These are phyloP conservation scores for Heliosperma pusillum DNA, from an alignment of 148 eudicot species.

Conservation along the genomic window DNA sequence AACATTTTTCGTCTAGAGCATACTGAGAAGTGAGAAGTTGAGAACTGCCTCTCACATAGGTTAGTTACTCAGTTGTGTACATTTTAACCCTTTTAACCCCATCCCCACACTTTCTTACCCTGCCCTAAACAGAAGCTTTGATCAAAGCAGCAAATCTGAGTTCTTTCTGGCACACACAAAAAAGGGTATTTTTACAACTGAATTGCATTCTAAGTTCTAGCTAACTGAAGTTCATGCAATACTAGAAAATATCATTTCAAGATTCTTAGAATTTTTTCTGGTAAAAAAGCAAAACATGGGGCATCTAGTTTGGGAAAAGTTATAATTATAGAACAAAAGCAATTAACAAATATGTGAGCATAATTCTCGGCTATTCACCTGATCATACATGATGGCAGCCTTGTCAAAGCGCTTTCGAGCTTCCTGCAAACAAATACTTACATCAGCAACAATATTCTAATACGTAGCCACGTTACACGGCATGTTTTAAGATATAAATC, in stretches of 20 bases:
- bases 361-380: slow-evolving; percentile 39
- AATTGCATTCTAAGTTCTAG: too few relatives aligned
- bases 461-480: neutral
- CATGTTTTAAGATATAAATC: neutral
- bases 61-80: too few relatives aligned
- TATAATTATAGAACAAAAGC: neutral
- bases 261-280: neutral
- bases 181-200: too few relatives aligned
- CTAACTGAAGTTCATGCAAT: neutral
- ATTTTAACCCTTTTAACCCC: too few relatives aligned
- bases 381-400: slow-evolving; percentile 66
- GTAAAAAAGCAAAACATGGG: neutral
- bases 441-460: neutral
- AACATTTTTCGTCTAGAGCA: too few relatives aligned
- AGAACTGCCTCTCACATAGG: too few relatives aligned
- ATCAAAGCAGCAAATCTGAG: neutral
- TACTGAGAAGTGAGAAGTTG: too few relatives aligned
- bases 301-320: neutral
- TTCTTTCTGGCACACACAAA: too few relatives aligned
- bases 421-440: slow-evolving; percentile 50
- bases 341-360: neutral
- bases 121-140: neutral
- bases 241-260: neutral
- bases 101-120: too few relatives aligned
- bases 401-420: slow-evolving; percentile 95